Conservation (phyloP, 208 protist species). For the Leishmania mexicana region DNA sequence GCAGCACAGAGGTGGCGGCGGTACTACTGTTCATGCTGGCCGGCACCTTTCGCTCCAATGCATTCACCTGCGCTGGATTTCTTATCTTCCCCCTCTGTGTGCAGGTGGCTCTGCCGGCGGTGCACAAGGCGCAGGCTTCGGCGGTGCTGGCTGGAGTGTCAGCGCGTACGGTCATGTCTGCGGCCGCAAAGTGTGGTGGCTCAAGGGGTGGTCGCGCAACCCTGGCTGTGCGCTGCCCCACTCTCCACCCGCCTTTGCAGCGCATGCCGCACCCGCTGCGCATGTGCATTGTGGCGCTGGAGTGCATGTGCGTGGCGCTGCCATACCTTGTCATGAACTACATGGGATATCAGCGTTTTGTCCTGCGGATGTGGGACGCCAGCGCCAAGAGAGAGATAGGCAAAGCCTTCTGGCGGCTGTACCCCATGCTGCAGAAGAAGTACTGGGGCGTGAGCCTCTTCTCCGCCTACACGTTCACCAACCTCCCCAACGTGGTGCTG, state of each 20-base stretch:
- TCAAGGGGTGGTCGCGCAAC: neutral
- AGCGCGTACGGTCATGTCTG: constrained; percentile 32
- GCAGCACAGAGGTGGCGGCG: constrained; percentile 27
- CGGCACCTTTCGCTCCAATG: constrained; percentile 68
- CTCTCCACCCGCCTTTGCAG: constrained; percentile 15
- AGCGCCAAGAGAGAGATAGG: constrained; percentile 21
- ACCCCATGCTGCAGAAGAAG: constrained; percentile 67
- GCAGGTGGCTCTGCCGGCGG: constrained; percentile 28
- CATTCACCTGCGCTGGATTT: constrained; percentile 56
- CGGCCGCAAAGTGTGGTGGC: neutral
- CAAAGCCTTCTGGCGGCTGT: constrained; percentile 62
- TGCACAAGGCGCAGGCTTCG: constrained; percentile 21
- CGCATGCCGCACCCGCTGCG: constrained; percentile 52
- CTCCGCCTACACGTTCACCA: constrained; percentile 53
- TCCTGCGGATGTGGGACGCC: constrained; percentile 33
- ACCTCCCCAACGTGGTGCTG: constrained; percentile 74
- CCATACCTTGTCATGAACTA: constrained; percentile 69
- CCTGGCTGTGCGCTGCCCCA: constrained; percentile 3
- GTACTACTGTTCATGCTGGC: constrained; percentile 56
- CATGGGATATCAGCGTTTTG: constrained; percentile 55
- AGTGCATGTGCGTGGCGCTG: constrained; percentile 36
- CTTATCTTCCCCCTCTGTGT: constrained; percentile 65
- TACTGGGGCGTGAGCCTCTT: constrained; percentile 83
- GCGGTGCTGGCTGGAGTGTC: constrained; percentile 29
- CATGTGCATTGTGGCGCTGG: constrained; percentile 40